phyloP scores from a whole-genome alignment of 2,329 filamentous ascomycete genomes.

The Incumbomyces lentus region DNA sequence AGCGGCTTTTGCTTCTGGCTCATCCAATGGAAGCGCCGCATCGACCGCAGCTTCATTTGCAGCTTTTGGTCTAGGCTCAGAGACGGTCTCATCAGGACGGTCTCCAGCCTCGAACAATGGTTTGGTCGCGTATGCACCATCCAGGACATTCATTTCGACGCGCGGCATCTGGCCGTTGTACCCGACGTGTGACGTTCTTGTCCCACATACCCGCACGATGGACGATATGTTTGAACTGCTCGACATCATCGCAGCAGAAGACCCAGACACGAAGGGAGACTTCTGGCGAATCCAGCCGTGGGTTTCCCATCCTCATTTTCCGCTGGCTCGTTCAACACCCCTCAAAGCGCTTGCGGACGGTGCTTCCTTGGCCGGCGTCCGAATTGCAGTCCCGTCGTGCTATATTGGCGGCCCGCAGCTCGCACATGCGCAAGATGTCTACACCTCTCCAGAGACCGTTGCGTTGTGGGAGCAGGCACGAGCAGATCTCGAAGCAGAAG shows the following conservation, averaged over 20 bases:
- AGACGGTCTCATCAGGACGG: conserved; percentile 48
- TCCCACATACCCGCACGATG: conserved; percentile 43
- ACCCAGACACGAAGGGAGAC: conserved; percentile 35
- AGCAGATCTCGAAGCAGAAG: conserved; percentile 22
- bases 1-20: conserved; percentile 47
- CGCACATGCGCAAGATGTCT: background rate
- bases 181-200: conserved; percentile 45
- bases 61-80: conserved; percentile 44
- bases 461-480: conserved; percentile 25
- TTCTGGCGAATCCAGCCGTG: conserved; percentile 46
- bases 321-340: conserved; percentile 26
- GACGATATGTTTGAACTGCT: conserved; percentile 42
- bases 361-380: conserved; percentile 12
- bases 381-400: conserved; percentile 31
- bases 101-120: conserved; percentile 49
- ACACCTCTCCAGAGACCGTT: conserved; percentile 7
- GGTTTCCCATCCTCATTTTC: conserved; percentile 30
- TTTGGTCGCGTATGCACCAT: conserved; percentile 47
- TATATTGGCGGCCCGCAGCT: conserved; percentile 8
- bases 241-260: conserved; percentile 37
- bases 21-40: conserved; percentile 47
- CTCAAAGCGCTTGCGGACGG: conserved; percentile 25
- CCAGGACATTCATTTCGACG: conserved; percentile 41
- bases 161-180: conserved; percentile 48
- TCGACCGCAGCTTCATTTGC: conserved; percentile 43